A percentile compares a stretch with the other conserved stretches of the same genome.
phyloP scores from a whole-genome alignment of 2,329 filamentous ascomycete genomes.

The Scytalidium lignicola region DNA sequence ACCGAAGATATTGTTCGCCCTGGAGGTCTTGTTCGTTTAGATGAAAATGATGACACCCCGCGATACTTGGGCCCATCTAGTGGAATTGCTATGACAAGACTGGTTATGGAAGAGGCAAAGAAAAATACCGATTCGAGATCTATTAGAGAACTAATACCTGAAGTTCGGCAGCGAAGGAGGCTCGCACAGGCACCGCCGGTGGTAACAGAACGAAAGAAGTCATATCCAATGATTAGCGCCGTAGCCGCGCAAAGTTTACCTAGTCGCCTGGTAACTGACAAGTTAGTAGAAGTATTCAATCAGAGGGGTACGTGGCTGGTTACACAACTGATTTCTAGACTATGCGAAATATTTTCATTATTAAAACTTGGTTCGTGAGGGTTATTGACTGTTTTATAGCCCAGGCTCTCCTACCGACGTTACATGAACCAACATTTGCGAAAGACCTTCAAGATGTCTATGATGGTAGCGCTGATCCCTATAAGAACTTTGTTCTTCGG shows the following conservation, averaged over 20 bases:
- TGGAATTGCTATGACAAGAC: slow-evolving; percentile 87
- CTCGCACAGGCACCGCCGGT: slow-evolving; percentile 58
- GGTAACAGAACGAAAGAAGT: slow-evolving; percentile 64
- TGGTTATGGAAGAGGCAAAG: slow-evolving; percentile 96
- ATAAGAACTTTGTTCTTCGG: slow-evolving; percentile 80
- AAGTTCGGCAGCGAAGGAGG: slow-evolving; percentile 58
- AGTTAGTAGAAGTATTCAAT: slow-evolving; percentile 78
- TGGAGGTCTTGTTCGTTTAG: slow-evolving; percentile 77
- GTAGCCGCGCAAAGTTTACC: slow-evolving; percentile 74
- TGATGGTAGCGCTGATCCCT: slow-evolving; percentile 67
- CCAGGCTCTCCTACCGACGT: slow-evolving; percentile 78
- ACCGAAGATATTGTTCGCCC: slow-evolving; percentile 83
- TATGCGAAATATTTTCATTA: no score
- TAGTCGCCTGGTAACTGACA: slow-evolving; percentile 66
- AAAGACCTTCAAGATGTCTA: slow-evolving; percentile 78
- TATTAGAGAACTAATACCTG: slow-evolving; percentile 87
- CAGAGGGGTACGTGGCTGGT: slow-evolving; percentile 60
- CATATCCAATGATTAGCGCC: slow-evolving; percentile 85
- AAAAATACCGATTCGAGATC: slow-evolving; percentile 85
- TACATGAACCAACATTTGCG: slow-evolving; percentile 78
- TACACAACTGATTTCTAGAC: background rate
- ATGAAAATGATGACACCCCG: slow-evolving; percentile 77
- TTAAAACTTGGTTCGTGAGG: no score
- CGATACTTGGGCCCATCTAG: slow-evolving; percentile 91
- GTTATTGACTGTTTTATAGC: slow-evolving; percentile 45